Conservation (phyloP, 2,329 filamentous ascomycete species). For the Cladosporium sp. region DNA sequence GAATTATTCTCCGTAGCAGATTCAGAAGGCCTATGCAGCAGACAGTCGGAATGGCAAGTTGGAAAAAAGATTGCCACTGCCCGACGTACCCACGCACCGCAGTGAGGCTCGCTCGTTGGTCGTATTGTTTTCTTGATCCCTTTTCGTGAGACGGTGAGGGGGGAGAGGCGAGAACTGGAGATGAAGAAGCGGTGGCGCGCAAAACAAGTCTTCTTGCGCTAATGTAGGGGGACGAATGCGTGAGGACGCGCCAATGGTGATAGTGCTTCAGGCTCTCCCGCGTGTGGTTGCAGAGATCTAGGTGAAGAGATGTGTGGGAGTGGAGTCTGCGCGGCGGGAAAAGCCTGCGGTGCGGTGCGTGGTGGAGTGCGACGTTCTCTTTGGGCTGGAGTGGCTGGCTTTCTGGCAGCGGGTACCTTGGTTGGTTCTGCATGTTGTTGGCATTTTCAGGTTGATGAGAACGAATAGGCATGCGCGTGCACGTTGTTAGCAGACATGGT, state of each 20-base stretch:
- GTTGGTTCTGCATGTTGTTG: no score
- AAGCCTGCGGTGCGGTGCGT: constrained; percentile 17
- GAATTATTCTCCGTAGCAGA: no score
- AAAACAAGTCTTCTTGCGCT: constrained; percentile 5
- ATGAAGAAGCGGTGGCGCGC: constrained; percentile 10
- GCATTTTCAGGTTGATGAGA: no score
- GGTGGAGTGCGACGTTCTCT: constrained; percentile 11
- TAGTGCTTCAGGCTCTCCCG: no score
- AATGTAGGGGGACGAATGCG: constrained; percentile 1
- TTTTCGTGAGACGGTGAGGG: neutral
- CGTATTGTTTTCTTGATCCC: neutral
- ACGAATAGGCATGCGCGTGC: no score
- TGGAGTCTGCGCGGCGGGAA: constrained; percentile 11
- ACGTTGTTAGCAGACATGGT: no score
- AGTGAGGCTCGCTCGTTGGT: constrained; percentile 10
- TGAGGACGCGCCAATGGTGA: constrained; percentile 1
- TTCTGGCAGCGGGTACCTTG: no score
- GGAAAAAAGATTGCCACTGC: no score
- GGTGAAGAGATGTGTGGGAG: constrained; percentile 9
- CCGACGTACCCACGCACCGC: no score
- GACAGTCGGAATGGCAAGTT: no score
- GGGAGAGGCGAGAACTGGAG: constrained; percentile 6
- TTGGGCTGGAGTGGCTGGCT: neutral
- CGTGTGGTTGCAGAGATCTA: neutral
- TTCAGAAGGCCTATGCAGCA: neutral